phyloP scores from a whole-genome alignment of 176 grass and related monocot genomes.

The Oryza brachyantha region DNA sequence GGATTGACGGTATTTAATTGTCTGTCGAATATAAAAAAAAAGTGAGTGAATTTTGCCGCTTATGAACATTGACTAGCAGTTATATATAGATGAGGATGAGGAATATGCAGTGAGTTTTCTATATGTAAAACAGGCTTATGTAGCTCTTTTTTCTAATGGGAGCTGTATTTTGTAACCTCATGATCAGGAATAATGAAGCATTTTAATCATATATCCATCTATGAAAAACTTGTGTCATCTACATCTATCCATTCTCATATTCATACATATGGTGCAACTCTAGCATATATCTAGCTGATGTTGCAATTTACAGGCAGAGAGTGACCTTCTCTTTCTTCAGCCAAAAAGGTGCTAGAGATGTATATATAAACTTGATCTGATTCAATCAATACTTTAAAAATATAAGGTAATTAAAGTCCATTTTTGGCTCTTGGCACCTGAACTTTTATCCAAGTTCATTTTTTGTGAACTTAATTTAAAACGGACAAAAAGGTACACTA shows the following conservation, averaged over 20 bases:
- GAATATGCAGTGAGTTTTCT: not conserved
- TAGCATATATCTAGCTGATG: too few species aligned
- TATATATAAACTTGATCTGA: too few species aligned
- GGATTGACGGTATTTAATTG: not conserved
- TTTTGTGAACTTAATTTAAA: too few species aligned
- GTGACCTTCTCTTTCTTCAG: too few species aligned
- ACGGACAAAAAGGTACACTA: too few species aligned
- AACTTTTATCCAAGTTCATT: too few species aligned
- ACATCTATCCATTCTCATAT: not conserved
- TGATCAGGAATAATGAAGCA: not conserved
- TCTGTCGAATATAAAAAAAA: not conserved
- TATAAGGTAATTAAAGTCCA: too few species aligned
- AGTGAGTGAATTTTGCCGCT: not conserved
- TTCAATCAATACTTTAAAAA: too few species aligned
- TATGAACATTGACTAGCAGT: not conserved
- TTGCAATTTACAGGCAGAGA: too few species aligned
- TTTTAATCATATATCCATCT: not conserved
- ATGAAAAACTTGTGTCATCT: not conserved
- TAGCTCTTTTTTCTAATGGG: not conserved
- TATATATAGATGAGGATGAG: not conserved
- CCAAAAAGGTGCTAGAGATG: too few species aligned
- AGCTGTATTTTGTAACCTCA: not conserved
- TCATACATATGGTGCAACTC: not conserved
- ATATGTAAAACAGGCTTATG: not conserved
- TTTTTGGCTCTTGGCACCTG: too few species aligned